Evolutionary conservation across 768 basidiomycete genomes (phyloP).

Genomic region (Pleurotus eryngii): DNA sequence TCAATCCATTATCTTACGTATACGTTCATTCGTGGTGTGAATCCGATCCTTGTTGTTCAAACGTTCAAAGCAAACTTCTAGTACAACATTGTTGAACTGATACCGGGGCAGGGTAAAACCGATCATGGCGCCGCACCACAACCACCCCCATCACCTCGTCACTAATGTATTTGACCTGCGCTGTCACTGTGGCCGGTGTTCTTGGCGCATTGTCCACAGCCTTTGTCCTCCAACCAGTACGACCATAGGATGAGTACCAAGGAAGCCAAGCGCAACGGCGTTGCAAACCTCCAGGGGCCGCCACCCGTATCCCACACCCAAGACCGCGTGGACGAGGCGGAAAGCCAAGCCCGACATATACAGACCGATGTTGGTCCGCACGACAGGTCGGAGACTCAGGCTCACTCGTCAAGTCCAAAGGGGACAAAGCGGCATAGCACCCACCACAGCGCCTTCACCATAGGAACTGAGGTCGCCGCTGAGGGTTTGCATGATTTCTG

Average conservation of each 20-base stretch:
- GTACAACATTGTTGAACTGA: no score
- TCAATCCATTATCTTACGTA: no score
- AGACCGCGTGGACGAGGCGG: constrained; percentile 1
- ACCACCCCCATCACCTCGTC: no score
- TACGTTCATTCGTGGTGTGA: no score
- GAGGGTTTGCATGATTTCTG: constrained; percentile 24
- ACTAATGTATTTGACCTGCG: not conserved
- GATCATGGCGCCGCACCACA: no score
- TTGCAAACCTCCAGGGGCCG: not conserved
- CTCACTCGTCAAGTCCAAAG: not conserved
- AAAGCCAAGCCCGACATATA: constrained; percentile 1
- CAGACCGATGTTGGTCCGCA: not conserved
- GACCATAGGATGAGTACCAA: not conserved
- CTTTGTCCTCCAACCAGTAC: no score
- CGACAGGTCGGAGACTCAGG: not conserved
- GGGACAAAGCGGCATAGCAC: not conserved
- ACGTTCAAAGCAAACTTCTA: no score
- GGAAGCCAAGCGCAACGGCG: not conserved
- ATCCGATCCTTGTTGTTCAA: no score
- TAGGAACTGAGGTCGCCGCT: not conserved
- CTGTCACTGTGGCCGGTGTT: not conserved
- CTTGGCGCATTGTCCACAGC: not conserved
- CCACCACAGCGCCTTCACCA: not conserved
- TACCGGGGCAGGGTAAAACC: no score
- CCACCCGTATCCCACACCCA: not conserved